These are phyloP conservation scores for Kuraishia cidri DNA, from an alignment of 805 yeast species.

Conservation along the genomic window DNA sequence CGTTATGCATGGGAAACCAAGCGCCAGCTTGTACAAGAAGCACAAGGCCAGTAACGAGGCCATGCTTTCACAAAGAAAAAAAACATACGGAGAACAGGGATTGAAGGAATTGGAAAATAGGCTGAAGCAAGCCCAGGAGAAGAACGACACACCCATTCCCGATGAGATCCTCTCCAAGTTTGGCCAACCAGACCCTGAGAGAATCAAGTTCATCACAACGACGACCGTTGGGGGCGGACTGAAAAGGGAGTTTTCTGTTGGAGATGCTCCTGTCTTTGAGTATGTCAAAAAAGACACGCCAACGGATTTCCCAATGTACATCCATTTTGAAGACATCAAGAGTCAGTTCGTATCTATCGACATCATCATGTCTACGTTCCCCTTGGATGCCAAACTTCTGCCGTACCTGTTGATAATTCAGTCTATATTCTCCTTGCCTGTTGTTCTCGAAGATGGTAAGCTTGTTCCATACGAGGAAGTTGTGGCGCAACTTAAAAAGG, in stretches of 20 bases:
- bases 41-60: slow-evolving; percentile 42
- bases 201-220: slow-evolving; percentile 65
- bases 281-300: slow-evolving; percentile 10
- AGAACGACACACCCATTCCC: slow-evolving; percentile 76
- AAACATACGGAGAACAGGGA: slow-evolving; percentile 50
- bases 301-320: slow-evolving; percentile 48
- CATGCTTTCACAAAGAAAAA: slow-evolving; percentile 38
- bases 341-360: slow-evolving; percentile 73
- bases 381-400: slow-evolving; percentile 40
- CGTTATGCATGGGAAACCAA: slow-evolving; percentile 66
- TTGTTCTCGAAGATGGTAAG: slow-evolving; percentile 52
- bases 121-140: slow-evolving; percentile 52
- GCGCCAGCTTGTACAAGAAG: slow-evolving; percentile 42
- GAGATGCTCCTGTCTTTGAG: slow-evolving; percentile 16
- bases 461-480: slow-evolving; percentile 65
- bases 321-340: slow-evolving; percentile 72
- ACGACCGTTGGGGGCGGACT: slow-evolving; percentile 52
- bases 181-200: slow-evolving; percentile 65
- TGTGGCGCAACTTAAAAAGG: slow-evolving; percentile 63
- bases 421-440: slow-evolving; percentile 63
- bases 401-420: slow-evolving; percentile 57
- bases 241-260: slow-evolving; percentile 13
- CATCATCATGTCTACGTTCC: slow-evolving; percentile 47
- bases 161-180: slow-evolving; percentile 50
- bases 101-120: slow-evolving; percentile 38